Evolutionary conservation across 2,329 filamentous ascomycete genomes (phyloP).

Genomic region (Penicillium rolfsii): DNA sequence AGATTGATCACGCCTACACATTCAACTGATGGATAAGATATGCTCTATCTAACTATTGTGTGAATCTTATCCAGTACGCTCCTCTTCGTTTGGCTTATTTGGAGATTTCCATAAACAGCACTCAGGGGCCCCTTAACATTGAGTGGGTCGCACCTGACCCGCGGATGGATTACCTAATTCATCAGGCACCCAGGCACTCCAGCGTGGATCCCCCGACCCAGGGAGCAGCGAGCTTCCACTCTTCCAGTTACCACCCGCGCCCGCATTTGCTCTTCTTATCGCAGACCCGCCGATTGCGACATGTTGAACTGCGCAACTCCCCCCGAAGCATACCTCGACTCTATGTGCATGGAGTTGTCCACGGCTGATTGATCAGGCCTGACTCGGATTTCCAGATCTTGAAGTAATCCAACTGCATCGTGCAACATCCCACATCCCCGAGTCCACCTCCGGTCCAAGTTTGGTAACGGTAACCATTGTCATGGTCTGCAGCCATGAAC

Average conservation of each 20-base stretch:
- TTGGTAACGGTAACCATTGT: conserved; percentile 3
- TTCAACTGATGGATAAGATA: neutral
- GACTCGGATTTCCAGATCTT: neutral
- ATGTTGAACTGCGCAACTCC: conserved; percentile 1
- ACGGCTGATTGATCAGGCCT: neutral
- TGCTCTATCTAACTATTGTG: neutral
- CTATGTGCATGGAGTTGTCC: neutral
- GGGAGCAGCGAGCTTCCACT: too few species aligned
- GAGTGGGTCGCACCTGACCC: conserved; percentile 33
- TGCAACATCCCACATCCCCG: neutral
- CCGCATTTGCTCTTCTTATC: conserved; percentile 32
- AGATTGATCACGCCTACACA: neutral
- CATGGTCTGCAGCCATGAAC: conserved; percentile 67
- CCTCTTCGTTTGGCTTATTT: neutral
- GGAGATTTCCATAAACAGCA: neutral
- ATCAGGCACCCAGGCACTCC: conserved; percentile 17
- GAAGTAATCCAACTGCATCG: neutral
- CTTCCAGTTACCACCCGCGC: conserved; percentile 9
- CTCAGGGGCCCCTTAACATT: conserved; percentile 32
- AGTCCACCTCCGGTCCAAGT: conserved; percentile 5
- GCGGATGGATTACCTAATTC: conserved; percentile 24
- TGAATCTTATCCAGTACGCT: neutral
- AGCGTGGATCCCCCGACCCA: conserved; percentile 8
- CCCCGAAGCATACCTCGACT: neutral
- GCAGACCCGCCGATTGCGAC: conserved; percentile 16